Evolutionary conservation across 257 asterid genomes (phyloP).

Genomic region (Penstemon newberryi): DNA sequence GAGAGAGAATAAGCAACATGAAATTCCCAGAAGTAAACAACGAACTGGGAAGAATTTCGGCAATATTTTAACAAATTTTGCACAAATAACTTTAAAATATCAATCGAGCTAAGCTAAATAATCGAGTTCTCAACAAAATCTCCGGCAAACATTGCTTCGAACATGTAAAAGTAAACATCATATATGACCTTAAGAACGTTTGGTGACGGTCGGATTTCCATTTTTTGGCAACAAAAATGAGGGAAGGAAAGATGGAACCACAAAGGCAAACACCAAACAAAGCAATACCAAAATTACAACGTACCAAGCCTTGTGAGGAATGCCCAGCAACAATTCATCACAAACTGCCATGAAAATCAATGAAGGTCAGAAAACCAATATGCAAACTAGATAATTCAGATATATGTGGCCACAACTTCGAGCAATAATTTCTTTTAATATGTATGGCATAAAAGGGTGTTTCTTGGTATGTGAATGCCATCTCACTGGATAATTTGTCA

Average conservation of each 20-base stretch:
- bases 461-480: neutral
- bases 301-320: slow-evolving; percentile 77
- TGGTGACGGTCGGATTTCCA: slow-evolving; percentile 42
- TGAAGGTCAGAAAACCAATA: slow-evolving; percentile 23
- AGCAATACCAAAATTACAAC: slow-evolving; percentile 55
- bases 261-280: slow-evolving; percentile 61
- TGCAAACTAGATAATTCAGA: neutral
- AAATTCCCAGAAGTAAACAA: slow-evolving; percentile 4
- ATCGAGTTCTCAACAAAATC: slow-evolving; percentile 13
- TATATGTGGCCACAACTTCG: neutral
- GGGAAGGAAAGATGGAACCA: slow-evolving; percentile 68
- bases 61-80: neutral
- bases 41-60: neutral
- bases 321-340: slow-evolving; percentile 77
- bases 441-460: too few species aligned
- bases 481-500: neutral
- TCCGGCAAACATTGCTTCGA: neutral
- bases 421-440: too few species aligned
- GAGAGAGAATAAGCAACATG: neutral
- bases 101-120: slow-evolving; percentile 11
- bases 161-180: neutral
- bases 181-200: slow-evolving; percentile 42
- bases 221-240: slow-evolving; percentile 54
- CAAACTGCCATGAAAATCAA: slow-evolving; percentile 60
- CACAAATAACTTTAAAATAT: neutral